Conservation (phyloP, 2,329 filamentous ascomycete genomes). For the Pseudopithomyces maydicus region DNA sequence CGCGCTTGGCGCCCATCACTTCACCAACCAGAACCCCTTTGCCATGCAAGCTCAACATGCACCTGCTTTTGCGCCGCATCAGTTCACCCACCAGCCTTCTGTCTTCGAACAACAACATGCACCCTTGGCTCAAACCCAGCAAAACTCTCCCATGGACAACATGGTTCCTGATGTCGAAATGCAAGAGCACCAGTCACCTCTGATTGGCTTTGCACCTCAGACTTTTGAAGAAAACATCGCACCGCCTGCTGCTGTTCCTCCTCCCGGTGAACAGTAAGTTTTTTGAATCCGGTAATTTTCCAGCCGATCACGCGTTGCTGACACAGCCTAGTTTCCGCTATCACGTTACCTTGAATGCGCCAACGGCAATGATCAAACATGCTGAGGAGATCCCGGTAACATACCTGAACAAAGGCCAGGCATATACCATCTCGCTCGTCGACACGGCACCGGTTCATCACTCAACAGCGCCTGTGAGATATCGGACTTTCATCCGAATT, state of each 20-base stretch:
- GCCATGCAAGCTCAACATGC: constrained; percentile 53
- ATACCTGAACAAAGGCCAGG: constrained; percentile 96
- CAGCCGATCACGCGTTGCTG: constrained; percentile 18
- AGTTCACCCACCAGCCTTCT: constrained; percentile 80
- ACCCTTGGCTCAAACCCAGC: constrained; percentile 70
- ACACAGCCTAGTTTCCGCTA: constrained; percentile 73
- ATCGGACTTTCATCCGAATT: constrained; percentile 90
- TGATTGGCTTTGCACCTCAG: constrained; percentile 62
- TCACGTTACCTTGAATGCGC: constrained; percentile 86
- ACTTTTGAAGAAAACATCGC: constrained; percentile 55
- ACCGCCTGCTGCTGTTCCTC: constrained; percentile 40
- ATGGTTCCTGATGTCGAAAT: constrained; percentile 62
- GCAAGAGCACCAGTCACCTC: constrained; percentile 61
- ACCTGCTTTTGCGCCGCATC: constrained; percentile 72
- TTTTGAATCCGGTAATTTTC: not conserved
- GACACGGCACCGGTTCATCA: constrained; percentile 71
- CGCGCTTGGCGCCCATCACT: constrained; percentile 47
- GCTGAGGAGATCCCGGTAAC: constrained; percentile 93
- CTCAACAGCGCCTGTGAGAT: constrained; percentile 67
- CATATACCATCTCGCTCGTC: constrained; percentile 83
- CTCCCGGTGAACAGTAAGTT: constrained; percentile 54
- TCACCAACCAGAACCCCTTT: constrained; percentile 75
- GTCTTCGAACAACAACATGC: constrained; percentile 66
- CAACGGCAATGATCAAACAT: constrained; percentile 94
- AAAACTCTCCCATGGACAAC: constrained; percentile 69